These are phyloP conservation scores for Podila epigama DNA, from an alignment of 192 early-diverging fungal species.

Conservation along the genomic window DNA sequence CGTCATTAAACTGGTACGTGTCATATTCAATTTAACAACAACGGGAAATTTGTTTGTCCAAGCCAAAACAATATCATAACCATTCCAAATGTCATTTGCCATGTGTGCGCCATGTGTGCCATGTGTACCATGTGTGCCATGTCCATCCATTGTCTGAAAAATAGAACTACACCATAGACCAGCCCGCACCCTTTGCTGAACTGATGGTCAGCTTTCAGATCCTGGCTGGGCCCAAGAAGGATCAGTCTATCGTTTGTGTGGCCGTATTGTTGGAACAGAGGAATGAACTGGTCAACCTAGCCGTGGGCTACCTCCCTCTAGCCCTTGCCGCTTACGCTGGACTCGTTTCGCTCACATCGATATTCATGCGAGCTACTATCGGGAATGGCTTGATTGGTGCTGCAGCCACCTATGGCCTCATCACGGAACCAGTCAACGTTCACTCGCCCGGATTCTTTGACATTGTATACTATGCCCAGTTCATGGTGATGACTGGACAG, in stretches of 20 bases:
- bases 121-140: too few relatives aligned
- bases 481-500: constrained; percentile 54
- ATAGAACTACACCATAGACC: constrained; percentile 23
- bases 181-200: constrained; percentile 31
- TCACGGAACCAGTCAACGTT: constrained; percentile 33
- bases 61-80: too few relatives aligned
- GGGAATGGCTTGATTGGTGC: constrained; percentile 26
- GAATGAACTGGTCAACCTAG: constrained; percentile 16
- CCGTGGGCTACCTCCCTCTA: constrained; percentile 30
- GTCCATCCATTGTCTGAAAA: background rate
- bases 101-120: too few relatives aligned
- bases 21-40: too few relatives aligned
- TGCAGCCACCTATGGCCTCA: constrained; percentile 27
- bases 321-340: constrained; percentile 33
- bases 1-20: too few relatives aligned
- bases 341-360: constrained; percentile 17
- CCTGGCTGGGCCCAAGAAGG: background rate
- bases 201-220: constrained; percentile 29
- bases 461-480: constrained; percentile 58
- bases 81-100: too few relatives aligned
- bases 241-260: constrained; percentile 27
- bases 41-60: too few relatives aligned
- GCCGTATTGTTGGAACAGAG: constrained; percentile 30
- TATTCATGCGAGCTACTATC: constrained; percentile 18
- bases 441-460: constrained; percentile 62